Percentiles rank a stretch among this genome's conserved stretches.
These are phyloP conservation scores for Diospyros kaki DNA, from an alignment of 148 eudicot genomes.

Conservation along the genomic window DNA sequence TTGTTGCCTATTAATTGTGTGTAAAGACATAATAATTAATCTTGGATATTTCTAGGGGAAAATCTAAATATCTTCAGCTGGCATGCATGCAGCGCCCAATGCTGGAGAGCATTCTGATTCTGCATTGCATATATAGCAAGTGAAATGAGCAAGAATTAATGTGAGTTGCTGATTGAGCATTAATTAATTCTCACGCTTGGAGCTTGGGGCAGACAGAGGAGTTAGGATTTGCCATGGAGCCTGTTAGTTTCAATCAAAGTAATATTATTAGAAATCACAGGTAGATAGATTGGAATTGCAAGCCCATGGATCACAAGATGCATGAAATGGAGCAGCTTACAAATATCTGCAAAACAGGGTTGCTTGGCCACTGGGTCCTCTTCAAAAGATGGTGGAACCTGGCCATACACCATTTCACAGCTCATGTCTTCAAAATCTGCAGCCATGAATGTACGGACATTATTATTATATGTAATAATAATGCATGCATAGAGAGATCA, in stretches of 20 bases:
- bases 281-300: background rate
- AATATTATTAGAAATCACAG: too few species aligned
- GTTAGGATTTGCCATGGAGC: slow-evolving; percentile 69
- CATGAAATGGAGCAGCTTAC: slow-evolving; percentile 33
- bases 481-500: background rate
- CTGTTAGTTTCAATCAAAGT: slow-evolving; percentile 26
- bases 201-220: slow-evolving; percentile 62
- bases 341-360: slow-evolving; percentile 67
- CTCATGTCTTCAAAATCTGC: slow-evolving; percentile 99
- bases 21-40: too few species aligned
- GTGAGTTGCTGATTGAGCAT: too few species aligned
- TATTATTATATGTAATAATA: background rate
- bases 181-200: slow-evolving; percentile 30
- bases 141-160: too few species aligned
- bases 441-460: background rate
- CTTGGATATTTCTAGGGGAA: too few species aligned
- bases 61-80: too few species aligned
- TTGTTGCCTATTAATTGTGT: too few species aligned
- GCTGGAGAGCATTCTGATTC: too few species aligned
- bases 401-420: slow-evolving; percentile 94
- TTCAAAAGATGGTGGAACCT: slow-evolving; percentile 78
- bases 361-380: slow-evolving; percentile 73
- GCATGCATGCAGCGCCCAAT: too few species aligned
- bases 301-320: background rate
- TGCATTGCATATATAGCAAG: too few species aligned